Evolutionary conservation across 805 yeast species (phyloP).

Genomic region (Schwanniomyces polymorphus): DNA sequence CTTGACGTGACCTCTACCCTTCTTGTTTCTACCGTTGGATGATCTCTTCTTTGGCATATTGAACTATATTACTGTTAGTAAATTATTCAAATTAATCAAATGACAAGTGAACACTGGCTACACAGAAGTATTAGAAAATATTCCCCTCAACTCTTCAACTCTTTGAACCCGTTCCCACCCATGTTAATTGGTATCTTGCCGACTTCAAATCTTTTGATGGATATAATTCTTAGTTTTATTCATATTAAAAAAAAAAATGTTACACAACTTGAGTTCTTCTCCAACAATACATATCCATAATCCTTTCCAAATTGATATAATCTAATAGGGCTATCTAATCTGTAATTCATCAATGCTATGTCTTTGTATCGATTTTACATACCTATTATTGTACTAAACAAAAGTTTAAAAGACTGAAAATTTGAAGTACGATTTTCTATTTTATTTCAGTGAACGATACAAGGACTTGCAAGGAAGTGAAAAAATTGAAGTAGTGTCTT

Average conservation of each 20-base stretch:
- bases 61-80: conserved; percentile 30
- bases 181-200: no score
- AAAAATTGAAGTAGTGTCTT: conserved; percentile 3
- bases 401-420: conserved; percentile 6
- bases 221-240: no score
- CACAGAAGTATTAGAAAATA: background rate
- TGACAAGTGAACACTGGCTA: background rate
- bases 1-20: conserved; percentile 99
- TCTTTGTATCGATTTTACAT: conserved; percentile 7
- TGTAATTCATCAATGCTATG: background rate
- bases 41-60: conserved; percentile 99
- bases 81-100: background rate
- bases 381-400: conserved; percentile 14
- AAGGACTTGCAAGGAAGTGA: background rate
- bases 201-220: no score
- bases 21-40: conserved; percentile 99
- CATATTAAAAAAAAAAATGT: no score
- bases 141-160: no score
- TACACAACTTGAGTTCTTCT: background rate
- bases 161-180: no score
- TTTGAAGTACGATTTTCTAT: conserved; percentile 3
- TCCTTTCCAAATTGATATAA: background rate
- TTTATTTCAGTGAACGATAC: conserved; percentile 4
- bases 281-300: background rate
- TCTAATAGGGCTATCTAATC: background rate